Percentiles rank a stretch among this genome's conserved stretches.
These are phyloP conservation scores for Prunus fruticosa DNA, from an alignment of 306 rosid genomes.

Conservation along the genomic window DNA sequence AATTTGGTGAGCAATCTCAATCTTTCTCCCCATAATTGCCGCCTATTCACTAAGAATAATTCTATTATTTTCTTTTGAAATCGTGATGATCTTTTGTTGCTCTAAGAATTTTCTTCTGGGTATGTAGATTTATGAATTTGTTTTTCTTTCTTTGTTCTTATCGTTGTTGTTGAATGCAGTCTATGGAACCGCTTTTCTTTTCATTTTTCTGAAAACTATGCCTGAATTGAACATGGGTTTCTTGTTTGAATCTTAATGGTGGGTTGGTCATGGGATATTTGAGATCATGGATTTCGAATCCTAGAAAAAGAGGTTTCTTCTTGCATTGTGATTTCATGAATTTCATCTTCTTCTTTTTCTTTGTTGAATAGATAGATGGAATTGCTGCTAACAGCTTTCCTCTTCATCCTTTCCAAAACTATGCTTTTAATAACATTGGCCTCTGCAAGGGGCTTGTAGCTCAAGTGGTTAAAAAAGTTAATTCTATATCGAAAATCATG, in stretches of 20 bases:
- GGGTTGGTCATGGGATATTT: background rate
- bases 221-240: background rate
- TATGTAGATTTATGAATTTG: background rate
- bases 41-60: background rate
- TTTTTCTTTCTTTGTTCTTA: too few species aligned
- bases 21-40: background rate
- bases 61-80: background rate
- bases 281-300: background rate
- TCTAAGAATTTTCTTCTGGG: background rate
- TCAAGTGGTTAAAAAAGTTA: too few species aligned
- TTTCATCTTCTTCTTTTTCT: background rate
- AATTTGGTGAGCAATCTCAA: background rate
- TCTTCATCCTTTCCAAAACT: too few species aligned
- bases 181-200: background rate
- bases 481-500: too few species aligned
- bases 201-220: background rate
- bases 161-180: conserved; percentile 1
- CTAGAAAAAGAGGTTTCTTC: background rate
- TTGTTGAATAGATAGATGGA: background rate
- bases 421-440: too few species aligned
- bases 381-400: background rate
- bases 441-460: too few species aligned
- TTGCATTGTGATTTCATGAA: background rate
- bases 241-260: background rate
- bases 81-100: background rate